Conservation (phyloP, 2,329 filamentous ascomycete species). For the Mycogone perniciosa region DNA sequence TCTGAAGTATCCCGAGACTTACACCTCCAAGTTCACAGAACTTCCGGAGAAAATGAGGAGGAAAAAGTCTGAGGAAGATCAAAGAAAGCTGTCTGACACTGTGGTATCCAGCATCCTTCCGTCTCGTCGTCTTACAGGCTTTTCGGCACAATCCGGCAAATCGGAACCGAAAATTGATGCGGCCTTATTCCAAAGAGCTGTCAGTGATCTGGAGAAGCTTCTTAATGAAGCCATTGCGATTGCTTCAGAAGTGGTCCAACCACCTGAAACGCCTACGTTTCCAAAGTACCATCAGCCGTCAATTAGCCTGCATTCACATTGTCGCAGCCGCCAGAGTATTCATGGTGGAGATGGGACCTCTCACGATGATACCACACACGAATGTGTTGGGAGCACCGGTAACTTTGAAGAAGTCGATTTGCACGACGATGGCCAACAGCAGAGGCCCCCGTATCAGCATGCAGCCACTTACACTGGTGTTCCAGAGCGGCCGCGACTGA, state of each 20-base stretch:
- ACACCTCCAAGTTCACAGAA: slow-evolving; percentile 24
- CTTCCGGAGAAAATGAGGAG: slow-evolving; percentile 16
- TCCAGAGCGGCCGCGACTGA: slow-evolving; percentile 19
- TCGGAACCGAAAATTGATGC: slow-evolving; percentile 22
- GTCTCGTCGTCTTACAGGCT: slow-evolving; percentile 15
- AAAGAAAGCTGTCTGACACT: slow-evolving; percentile 19
- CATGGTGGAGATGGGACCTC: not conserved
- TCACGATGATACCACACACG: slow-evolving; percentile 4
- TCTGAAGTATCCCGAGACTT: slow-evolving; percentile 21
- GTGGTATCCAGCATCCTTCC: slow-evolving; percentile 14
- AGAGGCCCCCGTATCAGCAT: slow-evolving; percentile 18
- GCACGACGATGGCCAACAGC: not conserved
- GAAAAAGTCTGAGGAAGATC: slow-evolving; percentile 12
- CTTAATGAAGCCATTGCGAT: slow-evolving; percentile 40
- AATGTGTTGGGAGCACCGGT: slow-evolving; percentile 5
- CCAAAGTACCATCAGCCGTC: slow-evolving; percentile 14
- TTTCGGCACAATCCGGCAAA: slow-evolving; percentile 16
- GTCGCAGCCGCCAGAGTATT: slow-evolving; percentile 3
- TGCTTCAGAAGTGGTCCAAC: slow-evolving; percentile 34
- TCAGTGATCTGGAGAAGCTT: slow-evolving; percentile 40
- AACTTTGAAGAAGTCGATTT: slow-evolving; percentile 11
- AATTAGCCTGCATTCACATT: slow-evolving; percentile 10
- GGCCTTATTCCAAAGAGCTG: slow-evolving; percentile 28
- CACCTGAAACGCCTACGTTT: slow-evolving; percentile 18
- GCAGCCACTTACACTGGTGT: slow-evolving; percentile 21